Conservation (phyloP, 2,329 filamentous ascomycete genomes). For the Alternaria sp. region DNA sequence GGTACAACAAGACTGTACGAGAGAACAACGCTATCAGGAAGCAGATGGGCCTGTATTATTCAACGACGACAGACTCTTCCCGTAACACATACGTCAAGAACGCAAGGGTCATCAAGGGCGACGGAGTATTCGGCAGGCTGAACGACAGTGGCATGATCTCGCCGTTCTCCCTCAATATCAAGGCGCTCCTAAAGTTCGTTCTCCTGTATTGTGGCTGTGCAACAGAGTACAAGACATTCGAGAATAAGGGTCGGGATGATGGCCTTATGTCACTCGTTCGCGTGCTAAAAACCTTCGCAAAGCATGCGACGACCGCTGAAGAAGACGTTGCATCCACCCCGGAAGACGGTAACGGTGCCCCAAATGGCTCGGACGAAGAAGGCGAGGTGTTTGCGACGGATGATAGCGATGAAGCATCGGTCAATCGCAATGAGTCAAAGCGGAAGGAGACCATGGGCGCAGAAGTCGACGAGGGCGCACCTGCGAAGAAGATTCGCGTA, state of each 20-base stretch:
- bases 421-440: not conserved
- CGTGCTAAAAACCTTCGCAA: too few species aligned
- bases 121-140: not conserved
- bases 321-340: accelerated
- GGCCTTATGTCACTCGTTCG: too few species aligned
- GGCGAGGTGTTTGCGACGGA: not conserved
- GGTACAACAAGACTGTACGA: too few species aligned
- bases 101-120: not conserved
- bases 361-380: accelerated
- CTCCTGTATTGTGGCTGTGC: not conserved
- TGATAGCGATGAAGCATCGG: too few species aligned
- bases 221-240: not conserved
- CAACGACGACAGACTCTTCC: too few species aligned
- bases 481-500: not conserved
- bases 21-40: too few species aligned
- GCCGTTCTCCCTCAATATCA: not conserved
- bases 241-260: too few species aligned
- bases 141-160: not conserved
- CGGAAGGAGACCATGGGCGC: not conserved
- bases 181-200: not conserved
- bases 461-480: not conserved
- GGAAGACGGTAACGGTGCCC: not conserved
- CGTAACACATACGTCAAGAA: not conserved
- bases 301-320: too few species aligned
- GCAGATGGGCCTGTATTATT: too few species aligned